Conservation (phyloP, 192 early-diverging fungal genomes). For the Dispira simplex region DNA sequence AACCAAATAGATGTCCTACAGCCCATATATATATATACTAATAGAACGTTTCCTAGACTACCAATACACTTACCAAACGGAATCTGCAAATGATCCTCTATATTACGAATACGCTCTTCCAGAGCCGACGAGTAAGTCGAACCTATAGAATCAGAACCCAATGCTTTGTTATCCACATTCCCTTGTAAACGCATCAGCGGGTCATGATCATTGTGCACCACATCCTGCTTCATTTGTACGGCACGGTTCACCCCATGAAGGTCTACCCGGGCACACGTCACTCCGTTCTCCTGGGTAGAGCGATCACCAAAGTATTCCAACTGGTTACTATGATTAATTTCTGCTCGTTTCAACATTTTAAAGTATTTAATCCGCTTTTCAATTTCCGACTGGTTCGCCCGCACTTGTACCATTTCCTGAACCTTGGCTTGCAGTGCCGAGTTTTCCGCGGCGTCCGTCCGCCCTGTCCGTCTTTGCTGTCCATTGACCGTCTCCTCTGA, state of each 20-base stretch:
- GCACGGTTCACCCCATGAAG: slow-evolving; percentile 54
- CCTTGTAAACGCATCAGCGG: slow-evolving; percentile 37
- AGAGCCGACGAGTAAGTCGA: slow-evolving; percentile 14
- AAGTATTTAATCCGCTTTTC: slow-evolving; percentile 31
- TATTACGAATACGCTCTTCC: slow-evolving; percentile 49
- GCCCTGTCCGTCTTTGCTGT: neutral
- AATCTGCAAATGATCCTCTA: slow-evolving; percentile 59
- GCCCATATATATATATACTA: neutral
- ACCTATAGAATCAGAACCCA: too few species aligned
- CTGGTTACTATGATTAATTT: slow-evolving; percentile 44
- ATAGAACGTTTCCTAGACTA: neutral
- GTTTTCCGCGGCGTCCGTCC: slow-evolving; percentile 3
- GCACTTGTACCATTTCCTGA: slow-evolving; percentile 21
- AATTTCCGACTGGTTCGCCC: slow-evolving; percentile 27
- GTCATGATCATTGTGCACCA: slow-evolving; percentile 44
- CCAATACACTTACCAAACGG: slow-evolving; percentile 28
- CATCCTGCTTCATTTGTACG: slow-evolving; percentile 62
- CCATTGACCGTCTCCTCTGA: neutral
- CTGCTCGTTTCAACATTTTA: slow-evolving; percentile 31
- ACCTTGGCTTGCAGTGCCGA: neutral
- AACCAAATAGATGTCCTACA: neutral
- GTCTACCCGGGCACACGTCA: slow-evolving; percentile 52
- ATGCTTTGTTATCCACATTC: too few species aligned
- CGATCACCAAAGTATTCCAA: slow-evolving; percentile 37
- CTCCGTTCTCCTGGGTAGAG: slow-evolving; percentile 7